Conservation (phyloP, 139 green algal genomes). For the Ulvella scutata region DNA sequence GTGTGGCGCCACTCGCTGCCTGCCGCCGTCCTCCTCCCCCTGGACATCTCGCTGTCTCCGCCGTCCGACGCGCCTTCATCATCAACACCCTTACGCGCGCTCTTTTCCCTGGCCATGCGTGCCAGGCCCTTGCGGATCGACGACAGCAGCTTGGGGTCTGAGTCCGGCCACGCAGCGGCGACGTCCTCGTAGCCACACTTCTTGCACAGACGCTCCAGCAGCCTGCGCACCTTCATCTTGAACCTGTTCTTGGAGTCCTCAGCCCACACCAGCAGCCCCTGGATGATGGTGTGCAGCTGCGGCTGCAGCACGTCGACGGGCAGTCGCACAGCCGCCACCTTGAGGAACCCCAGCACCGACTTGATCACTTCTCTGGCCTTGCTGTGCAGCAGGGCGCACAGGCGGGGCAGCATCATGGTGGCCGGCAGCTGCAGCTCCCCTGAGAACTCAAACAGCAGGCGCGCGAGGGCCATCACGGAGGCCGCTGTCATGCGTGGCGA, state of each 20-base stretch:
- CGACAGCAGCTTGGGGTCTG: conserved; percentile 55
- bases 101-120: conserved; percentile 32
- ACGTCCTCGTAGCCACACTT: conserved; percentile 75
- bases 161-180: conserved; percentile 45
- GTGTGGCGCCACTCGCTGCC: conserved; percentile 52
- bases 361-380: conserved; percentile 84
- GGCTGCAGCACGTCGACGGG: conserved; percentile 40
- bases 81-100: not conserved
- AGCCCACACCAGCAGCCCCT: conserved; percentile 78
- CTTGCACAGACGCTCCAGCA: conserved; percentile 75
- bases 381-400: conserved; percentile 69
- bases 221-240: conserved; percentile 62
- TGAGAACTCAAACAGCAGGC: conserved; percentile 87
- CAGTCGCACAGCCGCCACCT: conserved; percentile 74
- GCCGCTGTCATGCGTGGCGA: conserved; percentile 70
- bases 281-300: conserved; percentile 58
- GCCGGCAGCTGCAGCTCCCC: conserved; percentile 27
- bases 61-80: not conserved
- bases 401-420: conserved; percentile 52
- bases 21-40: conserved; percentile 36
- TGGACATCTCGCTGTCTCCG: not conserved
- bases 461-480: conserved; percentile 68
- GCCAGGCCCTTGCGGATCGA: conserved; percentile 74
- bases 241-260: conserved; percentile 95
- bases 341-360: conserved; percentile 80